These are phyloP conservation scores for Actinomucor elegans DNA, from an alignment of 371 early-diverging fungal genomes.

Conservation along the genomic window DNA sequence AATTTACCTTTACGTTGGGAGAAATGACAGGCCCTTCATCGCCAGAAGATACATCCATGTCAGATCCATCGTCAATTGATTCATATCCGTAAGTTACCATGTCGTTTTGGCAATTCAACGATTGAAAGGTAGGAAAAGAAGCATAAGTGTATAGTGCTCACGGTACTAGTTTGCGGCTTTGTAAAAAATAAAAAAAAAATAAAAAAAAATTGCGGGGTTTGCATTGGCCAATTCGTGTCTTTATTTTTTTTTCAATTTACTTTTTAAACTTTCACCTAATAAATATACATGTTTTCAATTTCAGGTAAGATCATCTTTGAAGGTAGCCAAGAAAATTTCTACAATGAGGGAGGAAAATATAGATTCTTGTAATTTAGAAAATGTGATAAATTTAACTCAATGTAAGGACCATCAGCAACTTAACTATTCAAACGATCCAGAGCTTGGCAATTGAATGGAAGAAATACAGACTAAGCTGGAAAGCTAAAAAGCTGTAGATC, in stretches of 20 bases:
- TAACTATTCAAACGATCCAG: neutral
- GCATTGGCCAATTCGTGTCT: neutral
- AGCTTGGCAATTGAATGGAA: neutral
- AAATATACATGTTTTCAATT: neutral
- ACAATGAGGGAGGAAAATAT: neutral
- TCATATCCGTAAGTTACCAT: too few species aligned
- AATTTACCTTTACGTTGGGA: too few species aligned
- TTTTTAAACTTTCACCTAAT: neutral
- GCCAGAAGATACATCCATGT: too few species aligned
- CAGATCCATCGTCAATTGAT: too few species aligned
- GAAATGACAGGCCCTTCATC: too few species aligned
- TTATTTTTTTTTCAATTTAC: neutral
- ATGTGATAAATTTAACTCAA: neutral
- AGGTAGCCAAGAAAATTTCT: neutral
- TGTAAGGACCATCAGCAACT: slow-evolving; percentile 1
- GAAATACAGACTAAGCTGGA: neutral
- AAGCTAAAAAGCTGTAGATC: neutral
- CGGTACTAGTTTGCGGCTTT: neutral
- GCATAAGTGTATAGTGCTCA: too few species aligned
- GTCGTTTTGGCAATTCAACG: too few species aligned
- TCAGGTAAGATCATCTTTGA: slow-evolving; percentile 2
- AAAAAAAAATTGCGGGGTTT: neutral
- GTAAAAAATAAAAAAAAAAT: too few species aligned
- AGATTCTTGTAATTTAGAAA: neutral
- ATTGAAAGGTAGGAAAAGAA: too few species aligned